Conservation (phyloP, 495 filamentous ascomycete species). For the Podospora australis region DNA sequence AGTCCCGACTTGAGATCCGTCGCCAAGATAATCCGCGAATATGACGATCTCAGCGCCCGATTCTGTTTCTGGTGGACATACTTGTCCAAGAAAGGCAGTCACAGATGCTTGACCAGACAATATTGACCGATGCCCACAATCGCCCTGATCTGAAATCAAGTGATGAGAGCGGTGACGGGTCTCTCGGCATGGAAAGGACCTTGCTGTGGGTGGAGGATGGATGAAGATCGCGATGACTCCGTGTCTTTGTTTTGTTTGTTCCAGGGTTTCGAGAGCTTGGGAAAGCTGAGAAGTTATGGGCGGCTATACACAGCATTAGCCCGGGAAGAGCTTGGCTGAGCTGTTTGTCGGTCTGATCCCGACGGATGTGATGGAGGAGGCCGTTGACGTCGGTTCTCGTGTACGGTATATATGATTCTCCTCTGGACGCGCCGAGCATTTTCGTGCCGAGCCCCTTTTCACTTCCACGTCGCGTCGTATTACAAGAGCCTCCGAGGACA, state of each 20-base stretch:
- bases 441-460: background rate
- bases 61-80: too few relatives aligned
- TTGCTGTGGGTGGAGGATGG: background rate
- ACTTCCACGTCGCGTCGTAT: background rate
- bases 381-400: background rate
- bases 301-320: constrained; percentile 4
- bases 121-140: background rate
- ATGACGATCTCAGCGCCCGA: too few relatives aligned
- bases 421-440: background rate
- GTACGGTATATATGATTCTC: constrained; percentile 13
- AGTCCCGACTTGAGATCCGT: too few relatives aligned
- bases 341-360: background rate
- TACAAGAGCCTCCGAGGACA: background rate
- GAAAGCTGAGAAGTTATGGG: background rate
- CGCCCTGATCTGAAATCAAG: too few relatives aligned
- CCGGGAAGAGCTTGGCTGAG: background rate
- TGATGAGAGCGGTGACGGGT: background rate
- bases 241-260: background rate
- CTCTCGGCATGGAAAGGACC: background rate
- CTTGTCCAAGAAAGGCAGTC: background rate
- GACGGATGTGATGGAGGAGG: background rate
- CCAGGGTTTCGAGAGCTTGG: background rate
- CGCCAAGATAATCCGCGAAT: too few relatives aligned
- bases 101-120: background rate
- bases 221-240: background rate